Evolutionary conservation across 2,329 filamentous ascomycete species (phyloP).

Genomic region (Falciphora oryzae): DNA sequence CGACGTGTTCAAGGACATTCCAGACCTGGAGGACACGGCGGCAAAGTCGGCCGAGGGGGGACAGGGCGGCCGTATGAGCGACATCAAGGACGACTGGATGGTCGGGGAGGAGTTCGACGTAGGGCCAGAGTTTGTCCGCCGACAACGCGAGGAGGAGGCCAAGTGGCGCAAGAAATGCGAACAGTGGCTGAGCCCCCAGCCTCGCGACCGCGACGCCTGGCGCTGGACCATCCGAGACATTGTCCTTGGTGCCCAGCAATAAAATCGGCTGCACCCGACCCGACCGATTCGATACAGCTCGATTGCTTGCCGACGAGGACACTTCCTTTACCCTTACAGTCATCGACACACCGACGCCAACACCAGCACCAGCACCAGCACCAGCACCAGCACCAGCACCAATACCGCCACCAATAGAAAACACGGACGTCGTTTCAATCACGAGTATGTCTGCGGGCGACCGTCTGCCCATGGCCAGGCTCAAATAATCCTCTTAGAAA

Average conservation of each 20-base stretch:
- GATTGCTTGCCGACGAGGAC: background rate
- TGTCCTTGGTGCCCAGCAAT: constrained; percentile 26
- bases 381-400: too few relatives aligned
- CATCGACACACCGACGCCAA: too few relatives aligned
- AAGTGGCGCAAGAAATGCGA: constrained; percentile 85
- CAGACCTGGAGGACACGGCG: constrained; percentile 72
- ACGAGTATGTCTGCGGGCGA: background rate
- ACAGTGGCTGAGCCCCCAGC: constrained; percentile 66
- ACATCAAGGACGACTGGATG: constrained; percentile 70
- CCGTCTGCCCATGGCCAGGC: background rate
- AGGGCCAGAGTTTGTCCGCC: constrained; percentile 83
- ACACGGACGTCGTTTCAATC: background rate
- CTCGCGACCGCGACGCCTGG: constrained; percentile 57
- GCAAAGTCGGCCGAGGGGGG: constrained; percentile 43
- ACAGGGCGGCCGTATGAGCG: constrained; percentile 47
- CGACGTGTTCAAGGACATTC: constrained; percentile 91
- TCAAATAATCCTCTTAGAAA: background rate
- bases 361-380: too few relatives aligned
- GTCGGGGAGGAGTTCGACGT: constrained; percentile 97
- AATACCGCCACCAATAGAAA: background rate
- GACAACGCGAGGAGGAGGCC: constrained; percentile 87
- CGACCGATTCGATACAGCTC: background rate
- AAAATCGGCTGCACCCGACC: background rate
- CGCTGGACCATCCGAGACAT: constrained; percentile 69
- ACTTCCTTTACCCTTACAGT: background rate